A percentile compares a stretch with the other conserved stretches of the same genome.
Conservation (phyloP, 345 rosid genomes). For the Orychophragmus violaceus region DNA sequence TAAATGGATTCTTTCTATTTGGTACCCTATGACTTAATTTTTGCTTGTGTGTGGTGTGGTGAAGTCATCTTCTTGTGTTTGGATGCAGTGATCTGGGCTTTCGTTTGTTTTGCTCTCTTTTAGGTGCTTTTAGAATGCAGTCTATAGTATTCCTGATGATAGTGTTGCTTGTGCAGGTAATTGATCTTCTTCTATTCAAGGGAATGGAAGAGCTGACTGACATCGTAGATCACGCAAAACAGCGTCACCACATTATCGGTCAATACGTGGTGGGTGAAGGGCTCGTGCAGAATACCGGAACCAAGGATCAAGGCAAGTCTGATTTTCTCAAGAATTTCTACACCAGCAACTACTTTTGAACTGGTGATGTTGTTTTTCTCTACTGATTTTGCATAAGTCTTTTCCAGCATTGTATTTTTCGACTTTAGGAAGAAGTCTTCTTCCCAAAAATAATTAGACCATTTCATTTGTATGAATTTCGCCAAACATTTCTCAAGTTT, state of each 20-base stretch:
- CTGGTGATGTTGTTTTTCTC: constrained; percentile 15
- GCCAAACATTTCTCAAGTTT: constrained; percentile 18
- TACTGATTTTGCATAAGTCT: constrained; percentile 19
- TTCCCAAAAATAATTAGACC: constrained; percentile 20
- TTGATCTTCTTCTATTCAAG: constrained; percentile 88
- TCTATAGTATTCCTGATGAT: constrained; percentile 7
- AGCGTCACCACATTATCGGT: constrained; percentile 94
- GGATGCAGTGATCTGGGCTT: background rate
- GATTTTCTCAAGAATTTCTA: constrained; percentile 86
- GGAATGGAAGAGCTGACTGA: constrained; percentile 89
- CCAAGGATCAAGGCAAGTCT: constrained; percentile 66
- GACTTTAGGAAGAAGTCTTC: constrained; percentile 22
- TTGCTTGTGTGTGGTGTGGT: background rate
- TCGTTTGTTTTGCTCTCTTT: background rate
- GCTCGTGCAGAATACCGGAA: constrained; percentile 57
- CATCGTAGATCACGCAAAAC: constrained; percentile 86
- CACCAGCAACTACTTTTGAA: constrained; percentile 74
- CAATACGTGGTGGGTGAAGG: constrained; percentile 79
- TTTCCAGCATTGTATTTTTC: constrained; percentile 9
- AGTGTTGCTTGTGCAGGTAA: constrained; percentile 55
- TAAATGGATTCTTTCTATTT: constrained; percentile 1
- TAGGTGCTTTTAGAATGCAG: background rate
- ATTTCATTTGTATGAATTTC: constrained; percentile 10
- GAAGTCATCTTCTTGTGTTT: background rate
- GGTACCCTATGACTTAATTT: background rate